Conservation (phyloP, 805 yeast species). For the Candida coleopterorum region DNA sequence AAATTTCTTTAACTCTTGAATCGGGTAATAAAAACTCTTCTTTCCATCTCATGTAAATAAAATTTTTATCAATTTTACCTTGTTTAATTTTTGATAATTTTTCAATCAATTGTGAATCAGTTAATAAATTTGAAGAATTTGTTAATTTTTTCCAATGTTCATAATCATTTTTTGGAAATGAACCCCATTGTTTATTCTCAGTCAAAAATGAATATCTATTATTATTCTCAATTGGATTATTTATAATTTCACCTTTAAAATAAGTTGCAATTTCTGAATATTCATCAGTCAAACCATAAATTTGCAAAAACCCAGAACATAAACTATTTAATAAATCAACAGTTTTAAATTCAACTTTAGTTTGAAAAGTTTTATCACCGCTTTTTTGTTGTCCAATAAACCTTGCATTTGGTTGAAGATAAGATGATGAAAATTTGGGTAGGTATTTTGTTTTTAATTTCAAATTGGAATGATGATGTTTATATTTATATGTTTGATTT, state of each 20-base stretch:
- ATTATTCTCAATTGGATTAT: constrained; percentile 34
- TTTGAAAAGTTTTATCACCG: constrained; percentile 60
- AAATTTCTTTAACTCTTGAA: constrained; percentile 53
- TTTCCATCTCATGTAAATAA: constrained; percentile 90
- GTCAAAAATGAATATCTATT: constrained; percentile 51
- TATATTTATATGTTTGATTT: constrained; percentile 3
- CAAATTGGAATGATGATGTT: no score
- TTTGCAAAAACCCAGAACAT: constrained; percentile 58
- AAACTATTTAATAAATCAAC: constrained; percentile 56
- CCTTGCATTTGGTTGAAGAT: constrained; percentile 55
- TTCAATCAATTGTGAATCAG: constrained; percentile 26
- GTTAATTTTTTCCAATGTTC: constrained; percentile 51
- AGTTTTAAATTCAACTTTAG: constrained; percentile 61
- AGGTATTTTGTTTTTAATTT: constrained; percentile 12
- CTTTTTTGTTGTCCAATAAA: constrained; percentile 71
- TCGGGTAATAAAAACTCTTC: constrained; percentile 85
- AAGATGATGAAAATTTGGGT: constrained; percentile 28
- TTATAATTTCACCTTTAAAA: constrained; percentile 67
- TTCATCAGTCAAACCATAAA: constrained; percentile 58
- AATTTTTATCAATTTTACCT: constrained; percentile 23
- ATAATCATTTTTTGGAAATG: constrained; percentile 35
- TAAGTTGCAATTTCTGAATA: constrained; percentile 66
- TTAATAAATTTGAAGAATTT: constrained; percentile 46
- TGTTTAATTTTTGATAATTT: constrained; percentile 25
- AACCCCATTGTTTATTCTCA: constrained; percentile 54